phyloP scores from a whole-genome alignment of 495 filamentous ascomycete species.

The Penicillium angulare region DNA sequence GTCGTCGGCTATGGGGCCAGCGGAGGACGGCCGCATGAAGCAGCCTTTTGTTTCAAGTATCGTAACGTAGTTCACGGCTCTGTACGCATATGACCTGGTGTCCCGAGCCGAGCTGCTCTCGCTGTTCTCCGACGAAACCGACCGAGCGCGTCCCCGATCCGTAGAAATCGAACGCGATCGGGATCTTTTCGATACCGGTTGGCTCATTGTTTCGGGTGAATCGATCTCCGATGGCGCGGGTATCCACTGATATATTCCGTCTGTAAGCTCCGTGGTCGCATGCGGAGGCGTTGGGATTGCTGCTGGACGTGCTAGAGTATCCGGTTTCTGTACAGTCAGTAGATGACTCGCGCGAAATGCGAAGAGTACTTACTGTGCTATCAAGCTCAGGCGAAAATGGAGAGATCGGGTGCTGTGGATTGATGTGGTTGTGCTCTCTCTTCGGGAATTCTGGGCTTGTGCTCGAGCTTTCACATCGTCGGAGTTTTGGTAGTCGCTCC shows the following conservation, averaged over 20 bases:
- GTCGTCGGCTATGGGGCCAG: constrained; percentile 1
- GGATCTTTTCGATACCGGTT: constrained; percentile 2
- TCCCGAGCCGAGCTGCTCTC: too few species aligned
- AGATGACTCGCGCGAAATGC: background rate
- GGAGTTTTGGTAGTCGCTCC: constrained; percentile 4
- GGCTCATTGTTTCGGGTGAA: background rate
- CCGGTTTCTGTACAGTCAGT: constrained; percentile 4
- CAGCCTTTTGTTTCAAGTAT: too few species aligned
- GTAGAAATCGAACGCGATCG: constrained; percentile 3
- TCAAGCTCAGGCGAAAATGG: background rate
- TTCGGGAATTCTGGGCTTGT: constrained; percentile 1
- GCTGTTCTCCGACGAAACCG: too few species aligned
- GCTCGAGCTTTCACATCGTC: constrained; percentile 3
- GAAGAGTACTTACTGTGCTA: constrained; percentile 2
- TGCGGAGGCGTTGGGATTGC: background rate
- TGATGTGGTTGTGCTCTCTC: background rate
- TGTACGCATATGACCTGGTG: too few species aligned
- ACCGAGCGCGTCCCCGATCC: too few species aligned
- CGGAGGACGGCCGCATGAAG: constrained; percentile 4
- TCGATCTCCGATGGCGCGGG: constrained; percentile 6
- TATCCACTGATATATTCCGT: constrained; percentile 5
- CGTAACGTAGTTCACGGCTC: too few species aligned
- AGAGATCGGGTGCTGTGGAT: constrained; percentile 1
- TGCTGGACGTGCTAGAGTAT: constrained; percentile 1
- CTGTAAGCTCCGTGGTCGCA: background rate